Percentiles rank a stretch among this genome's conserved stretches.
Conservation (phyloP, 805 yeast genomes). For the Yamadazyma tumulicola region DNA sequence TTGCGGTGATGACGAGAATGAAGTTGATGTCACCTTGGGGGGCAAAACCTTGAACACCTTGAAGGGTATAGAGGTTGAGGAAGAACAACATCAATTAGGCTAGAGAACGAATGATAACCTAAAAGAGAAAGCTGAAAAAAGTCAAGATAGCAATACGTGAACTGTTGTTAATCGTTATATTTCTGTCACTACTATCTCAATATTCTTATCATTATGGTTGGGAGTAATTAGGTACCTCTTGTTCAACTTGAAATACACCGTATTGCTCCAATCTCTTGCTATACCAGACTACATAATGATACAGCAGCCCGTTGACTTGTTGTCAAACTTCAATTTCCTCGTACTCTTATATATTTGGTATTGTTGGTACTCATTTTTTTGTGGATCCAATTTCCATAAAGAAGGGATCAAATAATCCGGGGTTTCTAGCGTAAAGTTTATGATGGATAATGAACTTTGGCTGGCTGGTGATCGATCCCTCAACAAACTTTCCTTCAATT, state of each 20-base stretch:
- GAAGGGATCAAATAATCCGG: conserved; percentile 47
- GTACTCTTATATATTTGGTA: conserved; percentile 17
- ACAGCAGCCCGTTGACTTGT: conserved; percentile 27
- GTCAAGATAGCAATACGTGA: not conserved
- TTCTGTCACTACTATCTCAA: too few relatives aligned
- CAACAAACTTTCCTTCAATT: conserved; percentile 48
- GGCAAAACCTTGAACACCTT: conserved; percentile 36
- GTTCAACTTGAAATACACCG: not conserved
- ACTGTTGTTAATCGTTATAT: not conserved
- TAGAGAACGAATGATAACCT: conserved; percentile 7
- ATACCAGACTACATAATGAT: conserved; percentile 13
- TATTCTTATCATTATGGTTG: too few relatives aligned
- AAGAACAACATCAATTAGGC: conserved; percentile 47
- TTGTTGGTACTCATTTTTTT: conserved; percentile 32
- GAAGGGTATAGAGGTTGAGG: conserved; percentile 42
- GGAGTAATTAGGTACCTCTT: not conserved
- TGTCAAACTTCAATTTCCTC: conserved; percentile 4
- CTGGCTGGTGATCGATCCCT: conserved; percentile 63
- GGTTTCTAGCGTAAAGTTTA: conserved; percentile 40
- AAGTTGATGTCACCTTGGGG: conserved; percentile 39
- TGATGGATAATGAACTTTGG: conserved; percentile 50
- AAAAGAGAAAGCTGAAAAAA: not conserved
- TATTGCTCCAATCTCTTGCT: too few relatives aligned
- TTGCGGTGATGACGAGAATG: conserved; percentile 74
- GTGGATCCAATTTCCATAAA: conserved; percentile 35